Conservation (phyloP, 768 basidiomycete species). For the Mycena belliarum region DNA sequence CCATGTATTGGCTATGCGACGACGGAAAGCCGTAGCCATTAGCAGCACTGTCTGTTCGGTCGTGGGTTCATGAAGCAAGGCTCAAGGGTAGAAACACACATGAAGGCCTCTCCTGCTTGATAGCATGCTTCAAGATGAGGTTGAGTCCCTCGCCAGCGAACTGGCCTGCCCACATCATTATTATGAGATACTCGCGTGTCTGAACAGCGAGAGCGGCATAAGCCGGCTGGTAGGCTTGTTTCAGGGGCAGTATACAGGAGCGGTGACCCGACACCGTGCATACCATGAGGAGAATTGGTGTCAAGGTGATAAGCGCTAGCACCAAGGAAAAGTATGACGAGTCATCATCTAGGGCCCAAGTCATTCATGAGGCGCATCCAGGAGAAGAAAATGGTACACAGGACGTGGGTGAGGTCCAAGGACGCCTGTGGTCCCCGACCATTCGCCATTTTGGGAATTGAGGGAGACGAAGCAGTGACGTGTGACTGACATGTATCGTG, state of each 20-base stretch:
- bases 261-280: constrained; percentile 9
- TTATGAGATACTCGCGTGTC: constrained; percentile 77
- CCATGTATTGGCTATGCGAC: constrained; percentile 91
- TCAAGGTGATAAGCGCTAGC: constrained; percentile 65
- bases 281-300: constrained; percentile 75
- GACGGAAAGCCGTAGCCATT: constrained; percentile 87
- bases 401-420: constrained; percentile 66
- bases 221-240: constrained; percentile 52
- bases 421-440: constrained; percentile 41
- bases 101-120: constrained; percentile 70
- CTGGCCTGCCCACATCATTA: constrained; percentile 85
- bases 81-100: constrained; percentile 39
- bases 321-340: constrained; percentile 55
- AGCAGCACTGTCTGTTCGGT: constrained; percentile 54
- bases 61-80: background rate
- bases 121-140: constrained; percentile 60
- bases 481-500: too few relatives aligned
- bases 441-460: constrained; percentile 4
- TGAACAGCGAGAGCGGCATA: constrained; percentile 75
- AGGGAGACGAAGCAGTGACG: background rate
- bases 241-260: constrained; percentile 6
- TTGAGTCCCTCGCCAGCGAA: constrained; percentile 71
- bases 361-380: constrained; percentile 2
- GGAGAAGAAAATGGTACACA: constrained; percentile 41
- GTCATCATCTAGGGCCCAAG: constrained; percentile 52